These are phyloP conservation scores for Fusarium brevicatenulatum DNA, from an alignment of 2,329 filamentous ascomycete genomes.

Conservation along the genomic window DNA sequence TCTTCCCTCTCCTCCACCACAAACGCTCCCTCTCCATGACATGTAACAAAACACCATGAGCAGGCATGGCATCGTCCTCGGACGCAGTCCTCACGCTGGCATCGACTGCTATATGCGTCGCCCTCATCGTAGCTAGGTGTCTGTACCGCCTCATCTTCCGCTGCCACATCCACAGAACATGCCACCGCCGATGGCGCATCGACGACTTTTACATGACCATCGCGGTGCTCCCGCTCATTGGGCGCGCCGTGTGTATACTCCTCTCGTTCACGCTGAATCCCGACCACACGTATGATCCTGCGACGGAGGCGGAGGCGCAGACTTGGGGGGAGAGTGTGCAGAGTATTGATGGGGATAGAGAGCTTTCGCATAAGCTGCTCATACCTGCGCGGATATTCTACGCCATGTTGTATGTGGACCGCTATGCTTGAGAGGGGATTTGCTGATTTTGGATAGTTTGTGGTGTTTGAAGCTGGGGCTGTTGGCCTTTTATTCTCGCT, in stretches of 20 bases:
- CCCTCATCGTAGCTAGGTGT: constrained; percentile 45
- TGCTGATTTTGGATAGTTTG: constrained; percentile 36
- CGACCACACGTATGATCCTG: constrained; percentile 37
- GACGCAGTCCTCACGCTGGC: constrained; percentile 43
- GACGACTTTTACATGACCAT: constrained; percentile 49
- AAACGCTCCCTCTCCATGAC: neutral
- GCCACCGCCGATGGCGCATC: constrained; percentile 47
- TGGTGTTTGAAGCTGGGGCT: constrained; percentile 47
- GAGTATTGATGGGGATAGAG: constrained; percentile 32
- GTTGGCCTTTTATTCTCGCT: constrained; percentile 47
- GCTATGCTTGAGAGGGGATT: fast-evolving
- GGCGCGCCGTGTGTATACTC: constrained; percentile 41
- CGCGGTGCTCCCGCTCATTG: constrained; percentile 45
- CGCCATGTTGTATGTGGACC: constrained; percentile 42
- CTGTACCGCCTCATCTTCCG: constrained; percentile 43
- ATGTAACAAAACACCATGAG: constrained; percentile 10
- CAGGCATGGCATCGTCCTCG: constrained; percentile 37
- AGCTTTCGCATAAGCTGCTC: constrained; percentile 43
- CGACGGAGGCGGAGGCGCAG: constrained; percentile 35
- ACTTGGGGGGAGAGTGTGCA: constrained; percentile 20
- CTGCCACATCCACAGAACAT: constrained; percentile 42
- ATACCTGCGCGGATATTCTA: constrained; percentile 46
- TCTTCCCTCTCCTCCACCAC: neutral
- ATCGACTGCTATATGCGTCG: constrained; percentile 43
- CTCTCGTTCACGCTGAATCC: constrained; percentile 44